Percentiles rank a stretch among this genome's conserved stretches.
Evolutionary conservation across 495 filamentous ascomycete genomes (phyloP).

Genomic region (Neurospora tetrasperma): DNA sequence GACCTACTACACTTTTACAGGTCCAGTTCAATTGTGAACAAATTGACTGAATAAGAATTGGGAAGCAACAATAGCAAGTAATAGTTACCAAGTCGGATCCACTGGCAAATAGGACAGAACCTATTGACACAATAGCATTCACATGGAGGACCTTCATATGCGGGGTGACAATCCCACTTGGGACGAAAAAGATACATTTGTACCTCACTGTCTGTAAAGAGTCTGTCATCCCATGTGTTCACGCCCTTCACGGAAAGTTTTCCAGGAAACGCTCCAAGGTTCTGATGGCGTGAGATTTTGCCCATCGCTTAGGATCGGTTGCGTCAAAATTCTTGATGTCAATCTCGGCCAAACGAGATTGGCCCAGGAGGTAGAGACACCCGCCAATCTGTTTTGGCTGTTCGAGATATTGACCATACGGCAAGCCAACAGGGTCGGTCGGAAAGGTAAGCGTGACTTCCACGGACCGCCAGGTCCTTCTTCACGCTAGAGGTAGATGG

Average conservation of each 20-base stretch:
- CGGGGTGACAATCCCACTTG: not conserved
- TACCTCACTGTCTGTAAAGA: not conserved
- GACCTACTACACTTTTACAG: not conserved
- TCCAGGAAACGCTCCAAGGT: not conserved
- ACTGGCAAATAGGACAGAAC: not conserved
- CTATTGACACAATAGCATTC: not conserved
- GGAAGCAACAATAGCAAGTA: not conserved
- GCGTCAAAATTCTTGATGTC: no score
- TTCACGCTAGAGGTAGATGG: no score
- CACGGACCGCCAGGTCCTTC: no score
- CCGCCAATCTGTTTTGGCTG: no score
- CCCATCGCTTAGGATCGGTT: no score
- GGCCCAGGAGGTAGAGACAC: no score
- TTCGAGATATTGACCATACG: no score
- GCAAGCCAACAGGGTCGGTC: no score
- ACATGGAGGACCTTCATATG: not conserved
- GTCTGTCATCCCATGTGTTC: not conserved
- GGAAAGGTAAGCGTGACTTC: no score
- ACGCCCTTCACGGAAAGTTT: not conserved
- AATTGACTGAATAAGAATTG: not conserved
- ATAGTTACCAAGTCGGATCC: not conserved
- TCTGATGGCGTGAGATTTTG: not conserved
- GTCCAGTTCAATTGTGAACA: not conserved
- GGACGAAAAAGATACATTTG: not conserved
- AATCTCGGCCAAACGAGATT: no score